These are phyloP conservation scores for Clathrospora elynae DNA, from an alignment of 2,329 filamentous ascomycete genomes.

Conservation along the genomic window DNA sequence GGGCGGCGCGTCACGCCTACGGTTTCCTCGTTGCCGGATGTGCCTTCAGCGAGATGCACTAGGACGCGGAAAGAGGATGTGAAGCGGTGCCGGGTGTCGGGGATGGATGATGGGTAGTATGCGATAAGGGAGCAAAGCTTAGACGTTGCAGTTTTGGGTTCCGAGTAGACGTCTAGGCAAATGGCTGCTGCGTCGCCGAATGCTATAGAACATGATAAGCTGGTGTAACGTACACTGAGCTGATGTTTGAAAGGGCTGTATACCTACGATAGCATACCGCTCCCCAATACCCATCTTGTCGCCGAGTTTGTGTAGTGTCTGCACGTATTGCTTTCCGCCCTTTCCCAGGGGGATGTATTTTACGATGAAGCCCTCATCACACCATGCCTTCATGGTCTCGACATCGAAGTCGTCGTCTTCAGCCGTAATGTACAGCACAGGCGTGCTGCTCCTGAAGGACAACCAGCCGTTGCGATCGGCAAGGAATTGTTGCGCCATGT, in stretches of 20 bases:
- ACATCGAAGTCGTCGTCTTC: constrained; percentile 63
- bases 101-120: constrained; percentile 66
- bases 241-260: constrained; percentile 24
- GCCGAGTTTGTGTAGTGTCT: constrained; percentile 56
- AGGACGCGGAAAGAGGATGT: constrained; percentile 55
- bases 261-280: constrained; percentile 67
- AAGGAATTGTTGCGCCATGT: constrained; percentile 46
- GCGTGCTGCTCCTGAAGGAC: constrained; percentile 50
- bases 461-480: constrained; percentile 47
- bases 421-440: constrained; percentile 56
- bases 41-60: constrained; percentile 60
- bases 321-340: constrained; percentile 55
- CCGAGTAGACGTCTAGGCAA: constrained; percentile 63
- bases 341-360: constrained; percentile 61
- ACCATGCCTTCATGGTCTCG: constrained; percentile 60
- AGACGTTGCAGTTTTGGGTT: constrained; percentile 55
- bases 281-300: constrained; percentile 63
- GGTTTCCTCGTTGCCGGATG: constrained; percentile 43
- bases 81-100: constrained; percentile 55
- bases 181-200: constrained; percentile 66
- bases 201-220: constrained; percentile 49
- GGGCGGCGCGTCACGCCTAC: constrained; percentile 57
- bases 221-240: constrained; percentile 7
- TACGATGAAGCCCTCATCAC: constrained; percentile 65
- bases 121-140: constrained; percentile 65